Conservation (phyloP, 2,329 filamentous ascomycete species). For the Xylaria sp. region DNA sequence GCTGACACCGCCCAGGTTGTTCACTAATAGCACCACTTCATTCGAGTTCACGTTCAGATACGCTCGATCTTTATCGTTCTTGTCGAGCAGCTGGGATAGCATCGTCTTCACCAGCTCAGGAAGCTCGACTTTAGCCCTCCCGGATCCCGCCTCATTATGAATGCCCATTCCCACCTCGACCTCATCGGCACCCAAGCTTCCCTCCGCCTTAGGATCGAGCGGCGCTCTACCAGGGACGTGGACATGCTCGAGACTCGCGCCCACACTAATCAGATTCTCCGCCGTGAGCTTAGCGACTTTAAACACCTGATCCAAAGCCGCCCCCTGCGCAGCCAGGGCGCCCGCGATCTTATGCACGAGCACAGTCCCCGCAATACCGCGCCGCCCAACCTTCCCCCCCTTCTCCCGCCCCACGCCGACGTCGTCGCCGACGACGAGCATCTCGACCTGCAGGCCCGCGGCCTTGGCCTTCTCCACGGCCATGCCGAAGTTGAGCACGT, state of each 20-base stretch:
- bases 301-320: conserved; percentile 75
- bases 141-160: conserved; percentile 75
- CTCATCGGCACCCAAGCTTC: conserved; percentile 65
- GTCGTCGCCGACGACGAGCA: conserved; percentile 93
- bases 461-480: conserved; percentile 92
- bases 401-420: conserved; percentile 85
- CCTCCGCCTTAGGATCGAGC: conserved; percentile 62
- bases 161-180: conserved; percentile 81
- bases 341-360: conserved; percentile 92
- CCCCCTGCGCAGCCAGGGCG: conserved; percentile 79
- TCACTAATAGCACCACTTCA: conserved; percentile 76
- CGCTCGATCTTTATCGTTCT: conserved; percentile 73
- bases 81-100: conserved; percentile 75
- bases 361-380: conserved; percentile 91
- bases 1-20: conserved; percentile 81
- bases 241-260: conserved; percentile 88
- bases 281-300: conserved; percentile 77
- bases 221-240: conserved; percentile 83
- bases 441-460: conserved; percentile 79
- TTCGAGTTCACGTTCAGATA: conserved; percentile 72
- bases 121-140: conserved; percentile 62
- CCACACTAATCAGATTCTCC: conserved; percentile 84
- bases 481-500: conserved; percentile 92
- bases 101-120: conserved; percentile 70
- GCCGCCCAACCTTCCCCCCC: conserved; percentile 89